phyloP scores from a whole-genome alignment of 2,329 filamentous ascomycete species.

The Juglanconis juglandina region DNA sequence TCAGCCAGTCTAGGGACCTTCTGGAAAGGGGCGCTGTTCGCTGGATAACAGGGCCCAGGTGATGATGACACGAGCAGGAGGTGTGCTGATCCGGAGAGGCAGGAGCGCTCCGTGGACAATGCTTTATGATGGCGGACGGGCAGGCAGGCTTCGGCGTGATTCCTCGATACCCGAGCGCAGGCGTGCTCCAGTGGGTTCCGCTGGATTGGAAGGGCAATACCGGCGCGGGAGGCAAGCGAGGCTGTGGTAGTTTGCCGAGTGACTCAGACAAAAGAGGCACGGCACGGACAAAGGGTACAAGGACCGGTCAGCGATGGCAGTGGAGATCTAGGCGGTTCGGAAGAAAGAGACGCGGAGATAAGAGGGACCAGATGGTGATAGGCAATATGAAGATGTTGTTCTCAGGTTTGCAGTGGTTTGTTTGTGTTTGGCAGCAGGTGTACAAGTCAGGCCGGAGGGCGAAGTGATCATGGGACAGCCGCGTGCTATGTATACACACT shows the following conservation, averaged over 20 bases:
- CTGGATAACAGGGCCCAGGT: slow-evolving; percentile 8
- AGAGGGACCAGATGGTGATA: neutral
- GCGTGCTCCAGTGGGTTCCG: neutral
- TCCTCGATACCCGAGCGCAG: slow-evolving; percentile 4
- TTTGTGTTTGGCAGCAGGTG: slow-evolving; percentile 4
- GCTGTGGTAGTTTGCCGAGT: slow-evolving; percentile 14
- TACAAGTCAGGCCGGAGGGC: neutral
- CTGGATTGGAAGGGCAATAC: neutral
- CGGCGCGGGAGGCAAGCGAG: slow-evolving; percentile 2
- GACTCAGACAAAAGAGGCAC: slow-evolving; percentile 19
- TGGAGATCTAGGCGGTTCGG: neutral
- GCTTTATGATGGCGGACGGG: slow-evolving; percentile 8
- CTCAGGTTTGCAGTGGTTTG: neutral
- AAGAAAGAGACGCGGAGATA: neutral
- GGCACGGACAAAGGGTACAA: slow-evolving; percentile 11
- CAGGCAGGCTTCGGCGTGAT: slow-evolving; percentile 1
- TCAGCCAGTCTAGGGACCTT: neutral
- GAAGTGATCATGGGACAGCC: neutral
- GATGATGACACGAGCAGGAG: slow-evolving; percentile 12
- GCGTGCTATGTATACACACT: neutral
- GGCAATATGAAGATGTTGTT: neutral
- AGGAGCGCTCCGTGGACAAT: slow-evolving; percentile 12
- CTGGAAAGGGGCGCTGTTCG: slow-evolving; percentile 12
- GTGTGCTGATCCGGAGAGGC: slow-evolving; percentile 13
- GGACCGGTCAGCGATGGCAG: slow-evolving; percentile 11